A percentile compares a stretch with the other conserved stretches of the same genome.
Evolutionary conservation across 1,139 yeast genomes (phyloP).

Genomic region (Suhomyces wounanorum): DNA sequence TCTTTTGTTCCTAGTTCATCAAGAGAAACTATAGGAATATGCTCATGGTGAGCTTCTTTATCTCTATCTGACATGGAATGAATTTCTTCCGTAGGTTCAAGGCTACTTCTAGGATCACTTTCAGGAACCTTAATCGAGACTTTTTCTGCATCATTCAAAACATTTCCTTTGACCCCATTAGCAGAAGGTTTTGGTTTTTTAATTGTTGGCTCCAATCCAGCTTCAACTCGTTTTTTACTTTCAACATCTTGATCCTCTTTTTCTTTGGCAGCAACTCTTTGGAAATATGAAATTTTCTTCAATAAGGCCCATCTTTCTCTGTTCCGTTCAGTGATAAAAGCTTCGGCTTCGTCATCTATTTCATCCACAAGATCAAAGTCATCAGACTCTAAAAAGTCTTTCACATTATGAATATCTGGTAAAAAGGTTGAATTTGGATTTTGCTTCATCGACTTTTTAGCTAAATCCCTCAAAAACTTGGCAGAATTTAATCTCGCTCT

Average conservation of each 20-base stretch:
- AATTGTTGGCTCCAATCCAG: slow-evolving; percentile 32
- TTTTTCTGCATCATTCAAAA: slow-evolving; percentile 13
- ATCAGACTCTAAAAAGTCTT: slow-evolving; percentile 54
- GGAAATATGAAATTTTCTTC: slow-evolving; percentile 69
- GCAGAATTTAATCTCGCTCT: slow-evolving; percentile 57
- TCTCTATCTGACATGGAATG: slow-evolving; percentile 6
- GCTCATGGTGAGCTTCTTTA: slow-evolving; percentile 14
- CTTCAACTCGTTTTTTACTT: slow-evolving; percentile 32
- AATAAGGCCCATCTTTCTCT: slow-evolving; percentile 67
- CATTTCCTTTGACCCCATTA: slow-evolving; percentile 1
- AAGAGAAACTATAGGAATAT: slow-evolving; percentile 49
- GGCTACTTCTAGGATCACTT: slow-evolving; percentile 10
- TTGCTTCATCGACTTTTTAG: slow-evolving; percentile 46
- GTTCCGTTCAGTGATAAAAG: slow-evolving; percentile 46
- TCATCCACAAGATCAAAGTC: slow-evolving; percentile 38
- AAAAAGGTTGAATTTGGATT: slow-evolving; percentile 45
- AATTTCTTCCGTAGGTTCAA: slow-evolving; percentile 5
- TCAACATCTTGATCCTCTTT: slow-evolving; percentile 36
- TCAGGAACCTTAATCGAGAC: slow-evolving; percentile 21
- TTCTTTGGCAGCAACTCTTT: slow-evolving; percentile 55
- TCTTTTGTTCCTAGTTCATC: slow-evolving; percentile 49
- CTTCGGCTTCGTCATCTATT: slow-evolving; percentile 45
- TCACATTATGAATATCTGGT: slow-evolving; percentile 60
- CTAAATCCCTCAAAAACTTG: slow-evolving; percentile 55
- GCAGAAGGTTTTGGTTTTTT: slow-evolving; percentile 2